Base-by-base conservation (phyloP, 305 asterid species). In the Fraxinus velutina region DNA sequence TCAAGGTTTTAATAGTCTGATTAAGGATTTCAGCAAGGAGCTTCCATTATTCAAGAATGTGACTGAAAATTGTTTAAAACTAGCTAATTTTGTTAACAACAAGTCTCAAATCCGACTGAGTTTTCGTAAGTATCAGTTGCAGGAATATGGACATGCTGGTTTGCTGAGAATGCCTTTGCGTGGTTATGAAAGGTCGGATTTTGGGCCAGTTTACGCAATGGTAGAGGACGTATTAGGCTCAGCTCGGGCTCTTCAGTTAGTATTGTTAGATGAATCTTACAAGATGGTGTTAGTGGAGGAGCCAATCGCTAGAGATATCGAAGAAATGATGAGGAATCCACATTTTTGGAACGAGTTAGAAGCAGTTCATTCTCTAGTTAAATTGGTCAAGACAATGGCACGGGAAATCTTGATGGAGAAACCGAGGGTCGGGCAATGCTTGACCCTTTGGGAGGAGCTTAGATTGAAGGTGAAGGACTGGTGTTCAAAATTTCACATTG, bases 371-470 rank as follows among this genome's bases (percentile, higher is more conserved):
- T 92, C 97, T n/a, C 85, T 96, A n/a, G 92, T 90, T 60, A 94
- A 94, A 78, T 62, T 92, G 21, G 77, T 96, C 3, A 94, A 86
- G 87, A 78, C 85, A 77, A 94, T 91, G 94, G 86, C 92, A 10
- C 93, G 86, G 29, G 98, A 94, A 32, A 92, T 96, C 10, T 96
- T 91, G 84, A 36, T 82, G 0, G 99, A 94, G 79, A 90, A 89
- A 88, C 97, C 99, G 0, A 85, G 94, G 37, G 85, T 93, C 1
- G 97, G 98, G 15, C 97, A 93, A 82, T 96, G 99, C 86, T 92
- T 96, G 12, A 97, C 98, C 0, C 91, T 96, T 6, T 96, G 99
- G 99, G 94, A 94, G 30, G 97, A 96, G 79, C 95, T 96, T 2
- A 81, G 91, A 73, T 81, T 81, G n/a, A 94, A 94, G 81, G 91